Evolutionary conservation across 1,284 basidiomycete genomes (phyloP), one percentile per base, ranked within the genome.

Genomic region (Ustilago cynodontis): DNA sequence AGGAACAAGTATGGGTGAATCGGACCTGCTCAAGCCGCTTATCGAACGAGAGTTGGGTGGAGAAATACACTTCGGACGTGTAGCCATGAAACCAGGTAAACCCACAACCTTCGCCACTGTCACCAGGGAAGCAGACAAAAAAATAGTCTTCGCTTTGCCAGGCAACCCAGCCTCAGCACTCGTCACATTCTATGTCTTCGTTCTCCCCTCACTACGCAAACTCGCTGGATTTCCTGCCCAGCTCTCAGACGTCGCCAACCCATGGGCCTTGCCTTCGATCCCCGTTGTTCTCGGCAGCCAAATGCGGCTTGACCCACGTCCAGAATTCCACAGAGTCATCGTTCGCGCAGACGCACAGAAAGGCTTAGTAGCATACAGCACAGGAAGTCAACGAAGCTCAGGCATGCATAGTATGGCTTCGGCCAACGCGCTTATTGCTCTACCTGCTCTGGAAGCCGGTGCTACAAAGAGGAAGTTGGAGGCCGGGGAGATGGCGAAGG

Each of bases 141-240:
- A 69, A 74, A 90, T 91, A 5, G 81, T 94, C 4, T 95, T 95
- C 81, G 93, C 93, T 0, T 88, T 95, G 1, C 94, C 94, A 0
- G 94, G 94, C 1, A 95, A 95, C 83, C 94, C 94, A 0, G 94
- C 94, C 0, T 92, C 91, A 6, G 94, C 94, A 10, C 88, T 95
- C n/a, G 93, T 95, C 2, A 93, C 91, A 16, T 94, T 94, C 86
- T 90, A 93, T 82, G 84, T 95, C 7, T 94, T 95, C 82, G 93
- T 94, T 10, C 85, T 94, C 0, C 94, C 94, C 3, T 92, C 92
- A 6, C 86, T 95, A 59, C 88, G 94, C 67, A 89, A 88, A 73
- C 85, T 95, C 0, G 83, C 87, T 20, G 87, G 81, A 8, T 61
- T 51, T 43, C 22, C 20, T 2, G 20, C 24, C 10, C 50, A 56